A percentile compares a stretch with the other conserved stretches of the same genome.
These are phyloP conservation scores for Hygrophoropsis aurantiaca DNA, from an alignment of 768 basidiomycete species.

Conservation along the genomic window DNA sequence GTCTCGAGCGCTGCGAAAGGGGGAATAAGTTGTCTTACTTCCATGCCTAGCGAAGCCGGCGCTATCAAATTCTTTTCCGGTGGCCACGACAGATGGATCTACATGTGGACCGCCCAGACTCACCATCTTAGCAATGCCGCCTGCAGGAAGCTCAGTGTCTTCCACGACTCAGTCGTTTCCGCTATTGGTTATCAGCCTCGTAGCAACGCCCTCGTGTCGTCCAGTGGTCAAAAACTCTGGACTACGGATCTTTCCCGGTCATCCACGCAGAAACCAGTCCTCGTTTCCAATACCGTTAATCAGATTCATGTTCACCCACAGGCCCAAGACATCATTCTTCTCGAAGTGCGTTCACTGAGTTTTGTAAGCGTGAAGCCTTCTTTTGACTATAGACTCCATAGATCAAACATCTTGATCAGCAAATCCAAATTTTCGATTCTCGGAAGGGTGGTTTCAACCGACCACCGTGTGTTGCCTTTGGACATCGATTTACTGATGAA, in stretches of 20 bases:
- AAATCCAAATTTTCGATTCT: constrained; percentile 49
- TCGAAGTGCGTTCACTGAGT: constrained; percentile 42
- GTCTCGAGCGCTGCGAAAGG: constrained; percentile 6
- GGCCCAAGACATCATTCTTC: constrained; percentile 38
- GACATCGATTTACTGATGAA: constrained; percentile 31
- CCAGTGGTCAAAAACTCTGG: constrained; percentile 34
- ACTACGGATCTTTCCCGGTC: constrained; percentile 39
- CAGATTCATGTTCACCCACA: constrained; percentile 50
- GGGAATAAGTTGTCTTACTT: constrained; percentile 45
- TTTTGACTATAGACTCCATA: constrained; percentile 18
- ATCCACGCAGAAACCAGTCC: constrained; percentile 24
- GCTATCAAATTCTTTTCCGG: constrained; percentile 46
- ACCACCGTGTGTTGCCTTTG: constrained; percentile 44
- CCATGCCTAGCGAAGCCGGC: constrained; percentile 28
- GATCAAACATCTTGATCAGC: constrained; percentile 50
- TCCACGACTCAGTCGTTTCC: constrained; percentile 28
- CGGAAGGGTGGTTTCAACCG: constrained; percentile 39
- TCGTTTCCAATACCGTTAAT: constrained; percentile 38
- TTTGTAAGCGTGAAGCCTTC: constrained; percentile 11
- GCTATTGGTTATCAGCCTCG: constrained; percentile 40
- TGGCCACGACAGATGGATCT: constrained; percentile 44
- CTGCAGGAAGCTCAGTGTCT: constrained; percentile 25
- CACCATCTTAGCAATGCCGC: constrained; percentile 18
- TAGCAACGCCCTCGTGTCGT: constrained; percentile 35
- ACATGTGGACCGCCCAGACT: constrained; percentile 36